phyloP scores from a whole-genome alignment of 768 basidiomycete genomes.

The Lactarius evosmus region DNA sequence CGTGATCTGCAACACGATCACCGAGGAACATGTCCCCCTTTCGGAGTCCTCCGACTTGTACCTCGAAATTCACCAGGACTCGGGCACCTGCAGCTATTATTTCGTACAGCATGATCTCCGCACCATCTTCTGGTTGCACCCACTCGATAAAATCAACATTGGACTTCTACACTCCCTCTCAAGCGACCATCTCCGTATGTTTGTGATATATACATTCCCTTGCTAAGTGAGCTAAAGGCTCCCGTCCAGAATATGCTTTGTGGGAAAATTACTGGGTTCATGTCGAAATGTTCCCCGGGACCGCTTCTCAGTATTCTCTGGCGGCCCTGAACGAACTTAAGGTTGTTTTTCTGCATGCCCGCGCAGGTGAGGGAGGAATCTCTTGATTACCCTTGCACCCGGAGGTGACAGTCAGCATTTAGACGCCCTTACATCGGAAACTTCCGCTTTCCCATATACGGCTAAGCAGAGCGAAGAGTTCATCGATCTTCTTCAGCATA shows the following conservation, averaged over 20 bases:
- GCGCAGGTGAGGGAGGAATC: not conserved
- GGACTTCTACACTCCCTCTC: slow-evolving; percentile 4
- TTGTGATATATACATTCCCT: not conserved
- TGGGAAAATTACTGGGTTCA: not conserved
- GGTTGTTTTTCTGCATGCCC: not conserved
- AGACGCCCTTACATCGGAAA: not conserved
- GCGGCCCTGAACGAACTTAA: not conserved
- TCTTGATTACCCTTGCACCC: not conserved
- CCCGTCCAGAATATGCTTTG: not conserved
- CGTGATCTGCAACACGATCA: not conserved
- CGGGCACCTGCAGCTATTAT: not conserved
- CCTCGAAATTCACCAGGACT: slow-evolving; percentile 8
- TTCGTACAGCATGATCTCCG: slow-evolving; percentile 9
- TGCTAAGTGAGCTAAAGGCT: not conserved
- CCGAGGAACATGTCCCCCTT: not conserved
- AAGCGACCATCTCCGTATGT: not conserved
- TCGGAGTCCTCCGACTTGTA: slow-evolving; percentile 3
- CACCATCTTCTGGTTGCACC: slow-evolving; percentile 8
- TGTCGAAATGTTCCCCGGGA: not conserved
- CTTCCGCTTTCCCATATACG: not conserved
- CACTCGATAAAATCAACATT: not conserved
- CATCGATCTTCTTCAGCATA: not conserved
- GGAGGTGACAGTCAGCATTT: not conserved
- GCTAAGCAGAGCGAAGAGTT: not conserved
- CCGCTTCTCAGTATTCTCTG: not conserved